Evolutionary conservation across 2,329 filamentous ascomycete species (phyloP).

Genomic region (Verticillium dahliae): DNA sequence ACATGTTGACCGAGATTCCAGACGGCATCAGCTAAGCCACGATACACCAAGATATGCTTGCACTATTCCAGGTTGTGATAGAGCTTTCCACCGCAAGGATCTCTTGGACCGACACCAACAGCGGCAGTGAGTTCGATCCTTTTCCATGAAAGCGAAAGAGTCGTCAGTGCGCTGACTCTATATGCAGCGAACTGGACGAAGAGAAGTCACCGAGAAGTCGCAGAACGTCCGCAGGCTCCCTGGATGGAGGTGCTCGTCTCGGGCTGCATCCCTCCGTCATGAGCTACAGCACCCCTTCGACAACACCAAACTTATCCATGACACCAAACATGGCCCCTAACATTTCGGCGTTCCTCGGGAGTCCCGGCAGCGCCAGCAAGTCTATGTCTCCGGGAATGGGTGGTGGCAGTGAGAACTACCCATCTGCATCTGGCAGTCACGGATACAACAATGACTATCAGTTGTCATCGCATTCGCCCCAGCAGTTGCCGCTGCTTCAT

Average conservation of each 20-base stretch:
- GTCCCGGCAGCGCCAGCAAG: constrained; percentile 4
- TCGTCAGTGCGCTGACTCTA: neutral
- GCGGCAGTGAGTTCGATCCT: constrained; percentile 35
- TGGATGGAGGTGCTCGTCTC: constrained; percentile 6
- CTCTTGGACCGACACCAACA: constrained; percentile 50
- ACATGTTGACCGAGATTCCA: constrained; percentile 16
- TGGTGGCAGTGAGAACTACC: constrained; percentile 5
- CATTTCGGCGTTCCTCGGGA: constrained; percentile 2
- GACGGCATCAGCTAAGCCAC: constrained; percentile 56
- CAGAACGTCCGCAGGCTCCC: constrained; percentile 9
- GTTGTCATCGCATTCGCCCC: constrained; percentile 5
- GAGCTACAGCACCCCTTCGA: constrained; percentile 4
- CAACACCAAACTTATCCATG: constrained; percentile 7
- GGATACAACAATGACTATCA: constrained; percentile 7
- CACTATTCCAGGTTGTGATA: constrained; percentile 45
- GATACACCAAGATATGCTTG: constrained; percentile 46
- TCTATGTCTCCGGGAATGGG: constrained; percentile 10
- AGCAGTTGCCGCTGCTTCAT: constrained; percentile 4
- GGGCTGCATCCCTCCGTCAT: constrained; percentile 6
- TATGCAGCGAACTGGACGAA: constrained; percentile 9
- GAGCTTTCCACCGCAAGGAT: constrained; percentile 52
- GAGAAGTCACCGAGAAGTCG: constrained; percentile 9
- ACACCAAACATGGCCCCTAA: constrained; percentile 7
- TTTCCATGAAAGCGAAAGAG: neutral
- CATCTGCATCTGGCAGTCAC: constrained; percentile 5